phyloP scores from a whole-genome alignment of 2,329 filamentous ascomycete species.

The Monosporascus sp. region DNA sequence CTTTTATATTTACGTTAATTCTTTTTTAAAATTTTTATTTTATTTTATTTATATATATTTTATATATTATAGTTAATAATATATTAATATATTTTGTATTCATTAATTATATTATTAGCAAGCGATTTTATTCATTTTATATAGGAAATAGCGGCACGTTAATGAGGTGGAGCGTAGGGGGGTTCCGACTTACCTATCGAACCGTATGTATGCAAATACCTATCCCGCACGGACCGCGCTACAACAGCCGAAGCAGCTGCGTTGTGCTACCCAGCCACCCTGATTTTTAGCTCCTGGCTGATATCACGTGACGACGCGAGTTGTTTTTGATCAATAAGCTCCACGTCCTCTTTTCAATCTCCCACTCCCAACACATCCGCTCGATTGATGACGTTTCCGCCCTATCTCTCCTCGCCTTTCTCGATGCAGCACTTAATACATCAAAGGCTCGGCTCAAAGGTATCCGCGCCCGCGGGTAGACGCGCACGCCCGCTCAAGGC shows the following conservation, averaged over 20 bases:
- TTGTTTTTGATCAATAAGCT: neutral
- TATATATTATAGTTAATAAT: too few species aligned
- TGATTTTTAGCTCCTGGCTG: neutral
- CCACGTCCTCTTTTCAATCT: neutral
- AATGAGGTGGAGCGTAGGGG: too few species aligned
- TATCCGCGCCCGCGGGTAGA: constrained; percentile 8
- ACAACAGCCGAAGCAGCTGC: neutral
- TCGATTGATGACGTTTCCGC: neutral
- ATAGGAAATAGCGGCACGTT: too few species aligned
- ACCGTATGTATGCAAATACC: too few species aligned
- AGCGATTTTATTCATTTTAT: too few species aligned
- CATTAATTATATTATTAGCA: too few species aligned
- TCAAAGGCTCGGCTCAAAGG: constrained; percentile 1
- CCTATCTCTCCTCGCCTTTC: neutral
- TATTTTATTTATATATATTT: too few species aligned
- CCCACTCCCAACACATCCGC: neutral
- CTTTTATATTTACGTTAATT: too few species aligned
- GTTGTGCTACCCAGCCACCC: neutral
- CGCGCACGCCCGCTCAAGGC: constrained; percentile 15
- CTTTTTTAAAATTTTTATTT: too few species aligned
- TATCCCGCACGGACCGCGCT: neutral
- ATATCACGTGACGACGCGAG: neutral
- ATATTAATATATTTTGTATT: too few species aligned
- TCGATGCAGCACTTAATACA: neutral
- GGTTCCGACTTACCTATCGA: too few species aligned